Conservation (phyloP, 192 early-diverging fungal genomes). For the Rhizoclosmatium globosum region DNA sequence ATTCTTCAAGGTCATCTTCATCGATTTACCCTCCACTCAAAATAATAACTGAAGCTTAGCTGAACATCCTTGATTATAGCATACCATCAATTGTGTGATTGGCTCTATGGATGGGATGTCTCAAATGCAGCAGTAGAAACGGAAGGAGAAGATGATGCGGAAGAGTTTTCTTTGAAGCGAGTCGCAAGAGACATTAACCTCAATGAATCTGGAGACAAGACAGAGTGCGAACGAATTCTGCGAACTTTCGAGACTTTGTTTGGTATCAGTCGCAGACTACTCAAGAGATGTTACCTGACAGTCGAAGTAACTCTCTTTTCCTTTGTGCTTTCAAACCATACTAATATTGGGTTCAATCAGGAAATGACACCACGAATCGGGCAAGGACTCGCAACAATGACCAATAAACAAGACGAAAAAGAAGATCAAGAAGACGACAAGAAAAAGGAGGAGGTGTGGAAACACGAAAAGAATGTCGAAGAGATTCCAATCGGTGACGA, state of each 20-base stretch:
- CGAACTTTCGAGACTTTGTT: constrained; percentile 64
- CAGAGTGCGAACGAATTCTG: constrained; percentile 58
- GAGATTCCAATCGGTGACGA: constrained; percentile 8
- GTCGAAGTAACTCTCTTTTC: constrained; percentile 46
- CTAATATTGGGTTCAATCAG: background rate
- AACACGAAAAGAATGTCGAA: constrained; percentile 12
- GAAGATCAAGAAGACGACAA: constrained; percentile 47
- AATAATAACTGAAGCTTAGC: too few relatives aligned
- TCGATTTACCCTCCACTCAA: background rate
- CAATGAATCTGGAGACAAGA: constrained; percentile 45
- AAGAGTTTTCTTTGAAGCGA: too few relatives aligned
- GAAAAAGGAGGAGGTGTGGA: constrained; percentile 59
- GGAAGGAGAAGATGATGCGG: constrained; percentile 33
- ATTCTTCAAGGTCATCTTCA: background rate
- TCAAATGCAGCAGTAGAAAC: constrained; percentile 45
- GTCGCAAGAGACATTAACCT: constrained; percentile 61
- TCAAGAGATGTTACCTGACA: constrained; percentile 54
- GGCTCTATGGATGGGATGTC: constrained; percentile 72
- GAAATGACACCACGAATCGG: constrained; percentile 55
- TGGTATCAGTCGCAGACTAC: constrained; percentile 42
- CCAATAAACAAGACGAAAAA: constrained; percentile 32
- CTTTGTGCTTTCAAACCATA: too few relatives aligned
- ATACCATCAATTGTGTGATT: constrained; percentile 67
- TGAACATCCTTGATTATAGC: too few relatives aligned
- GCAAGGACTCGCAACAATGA: constrained; percentile 41